A percentile compares a stretch with the other conserved stretches of the same genome.
Conservation (phyloP, 176 grass and related monocot species). For the Leersia perrieri region DNA sequence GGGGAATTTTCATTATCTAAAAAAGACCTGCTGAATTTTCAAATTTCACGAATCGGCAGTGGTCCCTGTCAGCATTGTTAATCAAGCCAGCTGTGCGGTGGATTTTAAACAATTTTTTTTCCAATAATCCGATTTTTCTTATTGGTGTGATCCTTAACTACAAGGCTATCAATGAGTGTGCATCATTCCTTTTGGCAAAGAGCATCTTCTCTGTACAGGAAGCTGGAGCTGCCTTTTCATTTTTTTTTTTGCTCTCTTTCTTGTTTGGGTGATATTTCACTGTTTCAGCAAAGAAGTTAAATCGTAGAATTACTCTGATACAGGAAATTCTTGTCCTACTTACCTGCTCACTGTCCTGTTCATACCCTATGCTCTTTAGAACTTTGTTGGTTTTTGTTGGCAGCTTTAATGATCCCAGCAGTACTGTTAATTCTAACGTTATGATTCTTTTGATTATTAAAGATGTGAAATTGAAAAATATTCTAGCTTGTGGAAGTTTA, state of each 20-base stretch:
- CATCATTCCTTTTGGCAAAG: conserved; percentile 23
- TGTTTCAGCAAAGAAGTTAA: conserved; percentile 17
- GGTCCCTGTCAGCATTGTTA: conserved; percentile 48
- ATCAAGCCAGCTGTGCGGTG: conserved; percentile 29
- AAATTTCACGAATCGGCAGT: conserved; percentile 34
- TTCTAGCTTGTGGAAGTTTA: neutral
- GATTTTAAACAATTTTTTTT: conserved; percentile 32
- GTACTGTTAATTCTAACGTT: neutral
- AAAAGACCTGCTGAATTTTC: conserved; percentile 12
- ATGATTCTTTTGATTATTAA: neutral
- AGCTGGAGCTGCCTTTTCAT: conserved; percentile 2
- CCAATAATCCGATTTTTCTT: conserved; percentile 28
- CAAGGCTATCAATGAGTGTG: conserved; percentile 18
- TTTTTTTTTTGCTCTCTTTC: conserved; percentile 7
- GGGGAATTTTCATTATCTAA: conserved; percentile 20
- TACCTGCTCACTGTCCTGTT: neutral
- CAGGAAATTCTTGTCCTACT: neutral
- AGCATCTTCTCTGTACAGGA: conserved; percentile 24
- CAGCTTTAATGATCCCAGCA: conserved; percentile 20
- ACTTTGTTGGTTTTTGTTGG: neutral
- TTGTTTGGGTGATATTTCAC: neutral
- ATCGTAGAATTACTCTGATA: neutral
- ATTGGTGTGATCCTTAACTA: conserved; percentile 19
- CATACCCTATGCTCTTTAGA: neutral
- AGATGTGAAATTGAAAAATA: neutral